Conservation (phyloP, 192 early-diverging fungal genomes). For the Coemansia sp. region DNA sequence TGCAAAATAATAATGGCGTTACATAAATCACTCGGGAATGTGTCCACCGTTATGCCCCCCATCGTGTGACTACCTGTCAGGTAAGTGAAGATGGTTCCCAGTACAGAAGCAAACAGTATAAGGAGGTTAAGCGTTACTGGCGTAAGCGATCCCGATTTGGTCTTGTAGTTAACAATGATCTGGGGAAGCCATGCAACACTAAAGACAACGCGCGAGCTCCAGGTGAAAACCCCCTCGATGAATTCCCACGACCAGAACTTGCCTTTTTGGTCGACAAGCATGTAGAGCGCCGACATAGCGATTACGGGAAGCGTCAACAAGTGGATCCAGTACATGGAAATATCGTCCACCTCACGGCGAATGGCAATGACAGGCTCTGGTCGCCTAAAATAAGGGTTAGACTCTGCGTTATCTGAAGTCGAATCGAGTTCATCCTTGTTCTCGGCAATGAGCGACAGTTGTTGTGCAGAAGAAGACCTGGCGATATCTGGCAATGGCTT, state of each 20-base stretch:
- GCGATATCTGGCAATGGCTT: neutral
- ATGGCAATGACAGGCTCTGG: constrained; percentile 9
- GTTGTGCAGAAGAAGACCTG: neutral
- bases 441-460: neutral
- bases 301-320: constrained; percentile 3
- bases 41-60: neutral
- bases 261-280: neutral
- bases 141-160: neutral
- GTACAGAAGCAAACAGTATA: neutral
- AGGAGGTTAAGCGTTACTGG: neutral
- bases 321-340: constrained; percentile 5
- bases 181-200: constrained; percentile 9
- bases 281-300: neutral
- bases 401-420: too few relatives aligned
- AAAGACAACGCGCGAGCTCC: neutral
- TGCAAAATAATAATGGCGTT: constrained; percentile 5
- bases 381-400: constrained; percentile 8
- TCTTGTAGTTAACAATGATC: constrained; percentile 9
- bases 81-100: neutral
- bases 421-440: neutral
- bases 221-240: neutral
- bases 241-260: constrained; percentile 6
- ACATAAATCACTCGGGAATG: neutral
- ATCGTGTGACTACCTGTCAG: neutral
- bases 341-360: constrained; percentile 6